Base-by-base conservation (phyloP, 164 flowering plant genomes). In the Platanus orientalis region DNA sequence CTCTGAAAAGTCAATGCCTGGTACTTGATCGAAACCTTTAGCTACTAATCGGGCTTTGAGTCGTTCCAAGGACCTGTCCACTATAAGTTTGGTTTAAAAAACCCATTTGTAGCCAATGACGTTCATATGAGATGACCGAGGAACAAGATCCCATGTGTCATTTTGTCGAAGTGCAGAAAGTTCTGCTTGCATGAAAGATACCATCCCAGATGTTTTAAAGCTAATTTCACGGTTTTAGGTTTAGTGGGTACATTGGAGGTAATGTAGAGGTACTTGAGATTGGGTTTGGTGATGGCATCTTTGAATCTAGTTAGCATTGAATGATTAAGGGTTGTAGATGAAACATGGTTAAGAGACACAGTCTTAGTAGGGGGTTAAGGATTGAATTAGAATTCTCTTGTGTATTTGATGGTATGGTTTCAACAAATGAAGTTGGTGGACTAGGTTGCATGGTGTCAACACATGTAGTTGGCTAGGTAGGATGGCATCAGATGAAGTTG, bases 51-150 rank as follows among this genome's bases (percentile, higher is more conserved):
- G 17, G 5, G 56, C 65, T 45, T 44, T 60, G 1, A 25, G 0
- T 9, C 25, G 3, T 0, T 6, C 25, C 14, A 50, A 3, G 27
- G 21, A 7, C 1, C 42, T 13, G 20, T 47, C 54, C 10, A 64
- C 19, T 4, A 50, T 36, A 1, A 17, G 9, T 39, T 64, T 69
- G 2, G 24, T 52, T 25, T 58, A 42, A 50, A 17, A 51, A 7
- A 66, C 63, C 69, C 69, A 66, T 13, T 11, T 34, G 53, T 28
- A 66, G 4, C 64, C 58, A 10, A 66, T 28, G 14, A 66, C 24
- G 24, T 49, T 47, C 47, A 26, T 54, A 7, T 34, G 28, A 3
- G 10, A 13, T 3, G 64, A 4, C 5, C 64, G 21, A 3, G 62
- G 63, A 2, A 67, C 65, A 0, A 59, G 21, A 3, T 34, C 26